Evolutionary conservation across 495 filamentous ascomycete genomes (phyloP).

Genomic region (Cairneyella variabilis): DNA sequence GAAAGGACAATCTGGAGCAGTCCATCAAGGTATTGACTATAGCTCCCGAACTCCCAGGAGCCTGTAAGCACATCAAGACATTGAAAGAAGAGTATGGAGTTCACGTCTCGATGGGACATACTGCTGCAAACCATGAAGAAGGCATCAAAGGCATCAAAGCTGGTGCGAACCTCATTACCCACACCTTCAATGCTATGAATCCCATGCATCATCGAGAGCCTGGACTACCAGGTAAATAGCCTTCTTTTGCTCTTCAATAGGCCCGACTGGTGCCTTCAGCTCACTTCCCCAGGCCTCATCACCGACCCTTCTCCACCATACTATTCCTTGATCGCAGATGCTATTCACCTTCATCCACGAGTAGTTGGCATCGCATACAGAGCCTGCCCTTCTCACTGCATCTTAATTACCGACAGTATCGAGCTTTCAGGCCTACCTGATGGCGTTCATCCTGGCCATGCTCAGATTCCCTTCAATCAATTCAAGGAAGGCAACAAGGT

Average conservation of each 20-base stretch:
- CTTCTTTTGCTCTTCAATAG: neutral
- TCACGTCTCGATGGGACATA: conserved; percentile 58
- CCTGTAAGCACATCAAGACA: conserved; percentile 43
- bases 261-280: neutral
- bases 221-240: conserved; percentile 56
- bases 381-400: conserved; percentile 47
- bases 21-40: conserved; percentile 20
- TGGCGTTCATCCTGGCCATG: conserved; percentile 47
- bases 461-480: conserved; percentile 40
- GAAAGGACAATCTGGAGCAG: conserved; percentile 41
- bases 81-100: conserved; percentile 42
- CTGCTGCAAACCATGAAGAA: conserved; percentile 57
- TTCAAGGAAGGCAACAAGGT: conserved; percentile 36
- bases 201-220: conserved; percentile 65
- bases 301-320: conserved; percentile 41
- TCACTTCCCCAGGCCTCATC: conserved; percentile 11
- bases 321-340: conserved; percentile 60
- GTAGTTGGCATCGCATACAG: conserved; percentile 58
- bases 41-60: conserved; percentile 36
- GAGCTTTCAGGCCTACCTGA: conserved; percentile 48
- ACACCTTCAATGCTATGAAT: conserved; percentile 69
- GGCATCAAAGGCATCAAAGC: conserved; percentile 47
- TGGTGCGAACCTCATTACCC: conserved; percentile 61
- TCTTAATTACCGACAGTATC: conserved; percentile 61
- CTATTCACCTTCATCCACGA: conserved; percentile 58